These are phyloP conservation scores for Citrus inodora DNA, from an alignment of 345 rosid species.

Conservation along the genomic window DNA sequence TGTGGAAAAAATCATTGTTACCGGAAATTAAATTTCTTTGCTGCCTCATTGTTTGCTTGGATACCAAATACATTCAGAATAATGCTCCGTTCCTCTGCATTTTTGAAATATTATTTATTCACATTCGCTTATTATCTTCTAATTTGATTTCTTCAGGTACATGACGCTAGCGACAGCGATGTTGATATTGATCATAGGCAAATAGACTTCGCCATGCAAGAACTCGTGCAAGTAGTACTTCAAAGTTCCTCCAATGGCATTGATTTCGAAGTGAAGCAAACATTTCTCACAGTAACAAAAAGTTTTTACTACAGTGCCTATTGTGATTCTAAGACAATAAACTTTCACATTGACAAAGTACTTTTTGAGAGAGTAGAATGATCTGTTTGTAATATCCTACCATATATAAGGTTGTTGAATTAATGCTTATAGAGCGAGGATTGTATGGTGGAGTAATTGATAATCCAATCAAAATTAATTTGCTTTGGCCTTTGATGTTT, in stretches of 20 bases:
- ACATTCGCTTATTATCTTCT: too few species aligned
- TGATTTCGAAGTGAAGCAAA: conserved; percentile 34
- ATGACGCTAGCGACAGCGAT: conserved; percentile 1
- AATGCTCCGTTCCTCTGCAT: too few species aligned
- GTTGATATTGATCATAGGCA: conserved; percentile 10
- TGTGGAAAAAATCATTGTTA: too few species aligned
- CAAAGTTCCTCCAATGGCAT: conserved; percentile 21
- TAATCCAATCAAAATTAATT: too few species aligned
- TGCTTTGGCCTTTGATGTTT: too few species aligned
- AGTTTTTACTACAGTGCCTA: conserved; percentile 66
- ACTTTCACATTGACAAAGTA: conserved; percentile 58
- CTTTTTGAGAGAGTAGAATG: conserved; percentile 57
- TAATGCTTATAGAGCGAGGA: too few species aligned
- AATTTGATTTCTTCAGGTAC: conserved; percentile 21
- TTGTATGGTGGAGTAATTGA: too few species aligned
- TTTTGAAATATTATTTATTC: too few species aligned
- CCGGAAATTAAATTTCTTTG: too few species aligned
- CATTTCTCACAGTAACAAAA: conserved; percentile 55
- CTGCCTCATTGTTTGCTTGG: too few species aligned
- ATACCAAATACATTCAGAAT: too few species aligned
- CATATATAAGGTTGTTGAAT: too few species aligned
- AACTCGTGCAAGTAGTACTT: conserved; percentile 52
- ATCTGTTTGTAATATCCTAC: background rate
- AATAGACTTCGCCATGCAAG: conserved; percentile 59
- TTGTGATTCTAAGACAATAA: conserved; percentile 39